Evolutionary conservation across 139 green algal genomes (phyloP).

Genomic region (Micromonas pusilla): DNA sequence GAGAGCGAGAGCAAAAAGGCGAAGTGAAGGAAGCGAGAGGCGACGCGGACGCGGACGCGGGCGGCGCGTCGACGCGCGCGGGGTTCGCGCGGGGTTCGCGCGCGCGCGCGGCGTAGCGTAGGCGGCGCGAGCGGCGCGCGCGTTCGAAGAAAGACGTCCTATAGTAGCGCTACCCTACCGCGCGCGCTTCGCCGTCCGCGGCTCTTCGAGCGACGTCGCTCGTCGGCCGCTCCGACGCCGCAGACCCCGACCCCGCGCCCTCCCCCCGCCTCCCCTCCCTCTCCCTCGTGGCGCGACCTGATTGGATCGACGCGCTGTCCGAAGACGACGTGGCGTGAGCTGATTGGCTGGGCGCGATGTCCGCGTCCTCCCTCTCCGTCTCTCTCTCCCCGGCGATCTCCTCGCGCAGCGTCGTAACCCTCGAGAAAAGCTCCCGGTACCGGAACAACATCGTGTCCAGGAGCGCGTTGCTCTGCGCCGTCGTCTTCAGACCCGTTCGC

Average conservation of each 20-base stretch:
- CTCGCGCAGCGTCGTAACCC: background rate
- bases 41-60: background rate
- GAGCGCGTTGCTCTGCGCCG: background rate
- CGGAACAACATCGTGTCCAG: conserved; percentile 9
- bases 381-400: background rate
- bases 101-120: background rate
- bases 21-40: background rate
- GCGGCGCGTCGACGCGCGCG: no score
- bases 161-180: no score
- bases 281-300: no score
- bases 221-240: no score
- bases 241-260: no score
- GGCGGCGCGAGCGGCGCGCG: no score
- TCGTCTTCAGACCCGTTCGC: background rate
- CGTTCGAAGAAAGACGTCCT: no score
- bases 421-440: conserved; percentile 1
- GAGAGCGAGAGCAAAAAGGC: background rate
- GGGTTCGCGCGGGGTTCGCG: background rate
- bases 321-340: background rate
- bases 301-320: no score
- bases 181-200: no score
- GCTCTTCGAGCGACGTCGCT: no score
- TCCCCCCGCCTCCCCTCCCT: no score
- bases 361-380: background rate
- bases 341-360: no score